These are phyloP conservation scores for Primulina huaijiensis DNA, from an alignment of 257 asterid genomes.

Conservation along the genomic window DNA sequence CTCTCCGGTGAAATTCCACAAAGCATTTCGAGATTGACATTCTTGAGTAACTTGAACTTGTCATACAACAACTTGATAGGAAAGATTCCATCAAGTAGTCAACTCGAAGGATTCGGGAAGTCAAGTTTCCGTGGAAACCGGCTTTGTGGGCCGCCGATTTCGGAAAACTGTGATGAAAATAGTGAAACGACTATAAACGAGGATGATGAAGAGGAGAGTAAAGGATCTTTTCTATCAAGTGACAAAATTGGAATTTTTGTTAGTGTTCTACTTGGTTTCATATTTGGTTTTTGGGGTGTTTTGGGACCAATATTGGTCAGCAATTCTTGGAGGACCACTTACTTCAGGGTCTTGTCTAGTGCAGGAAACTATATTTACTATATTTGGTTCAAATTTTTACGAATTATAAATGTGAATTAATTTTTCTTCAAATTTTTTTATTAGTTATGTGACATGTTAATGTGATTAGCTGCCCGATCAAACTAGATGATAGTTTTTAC, in stretches of 20 bases:
- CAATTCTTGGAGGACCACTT: constrained; percentile 16
- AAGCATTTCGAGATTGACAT: constrained; percentile 24
- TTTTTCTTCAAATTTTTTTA: neutral
- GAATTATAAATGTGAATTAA: neutral
- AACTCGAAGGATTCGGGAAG: constrained; percentile 22
- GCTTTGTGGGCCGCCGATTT: constrained; percentile 24
- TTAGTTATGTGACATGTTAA: no score
- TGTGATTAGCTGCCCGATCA: neutral
- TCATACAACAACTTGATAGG: constrained; percentile 32
- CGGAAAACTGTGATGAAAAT: constrained; percentile 5
- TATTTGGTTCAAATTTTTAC: neutral
- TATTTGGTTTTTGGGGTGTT: constrained; percentile 26
- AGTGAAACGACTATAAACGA: neutral
- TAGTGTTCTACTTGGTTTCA: constrained; percentile 22
- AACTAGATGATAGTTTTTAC: no score
- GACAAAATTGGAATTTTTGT: neutral
- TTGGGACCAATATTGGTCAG: neutral
- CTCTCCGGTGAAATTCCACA: constrained; percentile 32
- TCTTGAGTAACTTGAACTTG: constrained; percentile 34
- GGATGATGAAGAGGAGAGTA: constrained; percentile 3
- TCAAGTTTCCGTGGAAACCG: constrained; percentile 14
- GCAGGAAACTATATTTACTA: neutral
- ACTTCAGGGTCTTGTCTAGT: neutral
- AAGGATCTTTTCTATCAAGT: neutral
- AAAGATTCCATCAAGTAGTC: constrained; percentile 34